These are phyloP conservation scores for Sisymbrium irio DNA, from an alignment of 345 rosid genomes.

Conservation along the genomic window DNA sequence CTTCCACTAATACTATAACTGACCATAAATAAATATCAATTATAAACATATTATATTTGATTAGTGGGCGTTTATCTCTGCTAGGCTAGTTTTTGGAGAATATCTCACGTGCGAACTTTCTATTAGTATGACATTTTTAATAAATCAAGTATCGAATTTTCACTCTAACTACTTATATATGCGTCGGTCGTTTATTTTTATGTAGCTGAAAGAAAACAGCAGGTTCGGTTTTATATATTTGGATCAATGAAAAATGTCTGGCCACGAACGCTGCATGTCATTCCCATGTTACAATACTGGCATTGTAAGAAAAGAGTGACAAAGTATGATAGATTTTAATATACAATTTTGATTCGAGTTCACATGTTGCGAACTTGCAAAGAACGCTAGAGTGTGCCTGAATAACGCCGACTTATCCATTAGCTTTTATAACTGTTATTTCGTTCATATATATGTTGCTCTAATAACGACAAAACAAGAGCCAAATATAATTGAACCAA, in stretches of 20 bases:
- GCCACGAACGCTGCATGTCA: slow-evolving; percentile 19
- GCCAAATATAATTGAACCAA: slow-evolving; percentile 27
- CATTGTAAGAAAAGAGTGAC: slow-evolving; percentile 24
- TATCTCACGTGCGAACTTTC: slow-evolving; percentile 26
- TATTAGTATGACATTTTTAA: background rate
- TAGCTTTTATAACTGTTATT: background rate
- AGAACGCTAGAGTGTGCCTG: slow-evolving; percentile 11
- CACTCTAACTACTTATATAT: slow-evolving; percentile 3
- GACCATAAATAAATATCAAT: background rate
- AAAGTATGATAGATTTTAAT: background rate
- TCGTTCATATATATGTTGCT: slow-evolving; percentile 9
- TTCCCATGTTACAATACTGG: slow-evolving; percentile 27
- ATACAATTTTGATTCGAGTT: background rate
- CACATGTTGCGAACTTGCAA: slow-evolving; percentile 24
- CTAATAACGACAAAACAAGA: slow-evolving; percentile 27
- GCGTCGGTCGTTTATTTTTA: background rate
- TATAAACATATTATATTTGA: background rate
- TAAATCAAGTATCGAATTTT: background rate
- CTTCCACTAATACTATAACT: slow-evolving; percentile 18
- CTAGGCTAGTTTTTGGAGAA: slow-evolving; percentile 26
- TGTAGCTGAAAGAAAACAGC: background rate
- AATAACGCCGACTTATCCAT: slow-evolving; percentile 28
- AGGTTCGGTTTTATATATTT: background rate
- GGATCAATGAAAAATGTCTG: background rate
- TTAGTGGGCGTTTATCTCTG: slow-evolving; percentile 13